Evolutionary conservation across 2,329 filamentous ascomycete genomes (phyloP).

Genomic region (Pezicula rhizophila): DNA sequence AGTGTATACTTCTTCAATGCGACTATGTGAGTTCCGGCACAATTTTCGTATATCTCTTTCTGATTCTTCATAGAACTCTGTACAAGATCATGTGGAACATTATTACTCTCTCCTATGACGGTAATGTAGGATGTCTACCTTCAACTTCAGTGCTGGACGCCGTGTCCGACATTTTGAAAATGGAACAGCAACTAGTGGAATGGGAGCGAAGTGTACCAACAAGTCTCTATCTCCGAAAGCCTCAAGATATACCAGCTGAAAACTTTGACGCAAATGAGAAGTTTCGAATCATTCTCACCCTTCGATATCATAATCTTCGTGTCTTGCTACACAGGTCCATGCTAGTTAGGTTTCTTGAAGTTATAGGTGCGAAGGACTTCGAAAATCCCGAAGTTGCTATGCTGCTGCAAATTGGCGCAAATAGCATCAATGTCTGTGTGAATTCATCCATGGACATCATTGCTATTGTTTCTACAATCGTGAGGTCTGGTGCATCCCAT

Average conservation of each 20-base stretch:
- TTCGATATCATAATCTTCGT: constrained; percentile 36
- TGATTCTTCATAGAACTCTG: constrained; percentile 20
- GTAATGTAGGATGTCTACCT: constrained; percentile 34
- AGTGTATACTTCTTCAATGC: constrained; percentile 25
- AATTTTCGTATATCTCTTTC: no score
- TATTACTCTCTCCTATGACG: constrained; percentile 36
- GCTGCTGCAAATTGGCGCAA: constrained; percentile 27
- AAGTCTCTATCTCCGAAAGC: constrained; percentile 19
- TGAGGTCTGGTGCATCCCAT: constrained; percentile 12
- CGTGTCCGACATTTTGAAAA: constrained; percentile 30
- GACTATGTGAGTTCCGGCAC: constrained; percentile 26
- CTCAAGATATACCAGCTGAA: constrained; percentile 16
- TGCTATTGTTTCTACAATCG: constrained; percentile 23
- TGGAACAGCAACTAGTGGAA: constrained; percentile 32
- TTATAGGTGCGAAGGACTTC: constrained; percentile 3
- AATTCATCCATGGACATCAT: constrained; percentile 30
- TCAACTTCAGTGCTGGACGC: constrained; percentile 21
- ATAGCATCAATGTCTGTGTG: constrained; percentile 27
- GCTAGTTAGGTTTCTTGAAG: constrained; percentile 32
- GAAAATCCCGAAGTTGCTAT: constrained; percentile 17
- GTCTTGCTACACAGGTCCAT: constrained; percentile 36
- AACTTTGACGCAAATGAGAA: constrained; percentile 1
- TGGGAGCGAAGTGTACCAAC: constrained; percentile 32
- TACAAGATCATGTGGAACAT: constrained; percentile 30
- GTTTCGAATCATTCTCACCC: constrained; percentile 36